Conservation (phyloP, 257 asterid species). For the Leonotis leonurus region DNA sequence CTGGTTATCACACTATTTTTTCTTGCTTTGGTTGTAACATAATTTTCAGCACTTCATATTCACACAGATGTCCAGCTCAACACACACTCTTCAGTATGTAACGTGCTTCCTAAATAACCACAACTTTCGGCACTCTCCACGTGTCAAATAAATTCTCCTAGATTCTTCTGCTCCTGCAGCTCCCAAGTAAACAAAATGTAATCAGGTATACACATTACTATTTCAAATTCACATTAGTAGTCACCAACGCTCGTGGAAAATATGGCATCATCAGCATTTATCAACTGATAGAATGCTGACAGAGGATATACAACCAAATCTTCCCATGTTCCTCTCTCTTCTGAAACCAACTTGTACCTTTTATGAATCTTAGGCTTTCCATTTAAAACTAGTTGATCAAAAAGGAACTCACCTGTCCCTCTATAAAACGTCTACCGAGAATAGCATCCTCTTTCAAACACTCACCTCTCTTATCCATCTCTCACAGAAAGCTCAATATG, state of each 20-base stretch:
- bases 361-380: constrained; percentile 32
- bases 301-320: constrained; percentile 40
- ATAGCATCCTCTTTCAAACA: constrained; percentile 7
- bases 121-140: no score
- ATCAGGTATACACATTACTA: constrained; percentile 10
- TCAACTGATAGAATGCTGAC: no score
- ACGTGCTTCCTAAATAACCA: no score
- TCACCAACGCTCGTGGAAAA: constrained; percentile 20
- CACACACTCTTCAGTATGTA: constrained; percentile 9
- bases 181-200: not conserved
- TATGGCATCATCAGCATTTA: constrained; percentile 33
- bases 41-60: constrained; percentile 14
- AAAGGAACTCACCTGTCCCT: no score
- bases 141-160: no score
- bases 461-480: constrained; percentile 17
- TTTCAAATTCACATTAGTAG: constrained; percentile 2
- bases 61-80: constrained; percentile 28
- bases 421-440: constrained; percentile 13
- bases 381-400: no score
- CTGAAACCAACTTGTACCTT: constrained; percentile 30
- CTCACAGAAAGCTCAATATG: constrained; percentile 43
- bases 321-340: constrained; percentile 46
- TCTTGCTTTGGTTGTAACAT: no score
- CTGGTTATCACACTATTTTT: constrained; percentile 6
- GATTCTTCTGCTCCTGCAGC: no score